These are phyloP conservation scores for Globisporangium nodosum DNA, from an alignment of 352 stramenopile species.

Conservation along the genomic window DNA sequence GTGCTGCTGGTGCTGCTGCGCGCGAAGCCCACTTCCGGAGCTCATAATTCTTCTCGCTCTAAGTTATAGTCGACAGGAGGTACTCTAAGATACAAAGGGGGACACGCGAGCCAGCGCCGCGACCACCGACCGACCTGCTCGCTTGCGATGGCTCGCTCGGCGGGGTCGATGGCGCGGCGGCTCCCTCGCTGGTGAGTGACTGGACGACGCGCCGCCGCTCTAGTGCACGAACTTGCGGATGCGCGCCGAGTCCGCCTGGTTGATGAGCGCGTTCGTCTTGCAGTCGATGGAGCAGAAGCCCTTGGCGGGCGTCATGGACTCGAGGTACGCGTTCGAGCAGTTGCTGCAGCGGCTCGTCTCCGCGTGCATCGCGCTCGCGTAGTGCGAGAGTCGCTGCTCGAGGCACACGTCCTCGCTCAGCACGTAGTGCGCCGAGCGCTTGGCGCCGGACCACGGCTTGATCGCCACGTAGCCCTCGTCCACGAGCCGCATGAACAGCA, in stretches of 20 bases:
- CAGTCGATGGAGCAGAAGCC: constrained; percentile 86
- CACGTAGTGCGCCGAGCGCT: constrained; percentile 59
- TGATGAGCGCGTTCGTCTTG: constrained; percentile 81
- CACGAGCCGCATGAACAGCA: constrained; percentile 62
- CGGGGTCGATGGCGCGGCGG: neutral
- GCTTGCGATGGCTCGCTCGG: neutral
- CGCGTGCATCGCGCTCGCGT: constrained; percentile 57
- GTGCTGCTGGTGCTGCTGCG: neutral
- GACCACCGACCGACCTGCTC: neutral
- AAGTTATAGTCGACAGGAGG: constrained; percentile 14
- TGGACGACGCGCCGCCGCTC: neutral
- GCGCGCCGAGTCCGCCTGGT: constrained; percentile 57
- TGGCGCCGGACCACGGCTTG: constrained; percentile 47
- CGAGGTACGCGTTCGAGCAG: constrained; percentile 69
- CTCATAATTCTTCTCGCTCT: constrained; percentile 16
- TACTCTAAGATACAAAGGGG: constrained; percentile 11
- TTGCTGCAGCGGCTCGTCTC: constrained; percentile 82
- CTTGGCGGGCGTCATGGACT: constrained; percentile 47
- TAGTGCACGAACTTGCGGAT: constrained; percentile 51
- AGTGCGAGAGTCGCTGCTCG: constrained; percentile 57
- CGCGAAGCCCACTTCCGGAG: constrained; percentile 1
- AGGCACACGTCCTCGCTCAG: constrained; percentile 59
- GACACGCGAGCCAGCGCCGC: neutral
- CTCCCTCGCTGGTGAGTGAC: neutral
- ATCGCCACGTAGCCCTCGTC: constrained; percentile 65